Evolutionary conservation across 1,284 basidiomycete species (phyloP).

Genomic region (Veloporphyrellus conicus): DNA sequence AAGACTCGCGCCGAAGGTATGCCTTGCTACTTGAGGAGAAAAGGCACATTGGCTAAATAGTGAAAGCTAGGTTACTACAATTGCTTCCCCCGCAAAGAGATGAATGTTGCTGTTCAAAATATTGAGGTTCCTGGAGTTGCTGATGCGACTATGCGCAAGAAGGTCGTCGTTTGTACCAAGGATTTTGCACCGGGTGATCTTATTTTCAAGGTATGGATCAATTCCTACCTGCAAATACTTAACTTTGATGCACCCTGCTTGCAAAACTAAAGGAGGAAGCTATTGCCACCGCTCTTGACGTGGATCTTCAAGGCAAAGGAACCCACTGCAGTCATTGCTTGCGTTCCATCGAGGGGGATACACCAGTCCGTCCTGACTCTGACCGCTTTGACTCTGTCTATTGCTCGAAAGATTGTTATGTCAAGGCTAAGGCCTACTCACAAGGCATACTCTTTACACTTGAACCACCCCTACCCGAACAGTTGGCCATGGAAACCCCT

Average conservation of each 20-base stretch:
- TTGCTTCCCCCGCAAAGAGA: conserved; percentile 63
- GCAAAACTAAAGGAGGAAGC: conserved; percentile 56
- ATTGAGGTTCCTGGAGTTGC: conserved; percentile 36
- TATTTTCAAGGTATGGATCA: conserved; percentile 61
- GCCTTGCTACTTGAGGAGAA: conserved; percentile 34
- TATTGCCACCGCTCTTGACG: conserved; percentile 62
- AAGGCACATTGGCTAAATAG: conserved; percentile 23
- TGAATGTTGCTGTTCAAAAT: conserved; percentile 59
- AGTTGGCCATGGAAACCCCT: conserved; percentile 40
- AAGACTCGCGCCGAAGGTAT: conserved; percentile 71
- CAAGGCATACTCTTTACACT: conserved; percentile 67
- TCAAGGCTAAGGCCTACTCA: conserved; percentile 52
- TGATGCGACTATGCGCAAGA: conserved; percentile 39
- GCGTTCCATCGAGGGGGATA: conserved; percentile 46
- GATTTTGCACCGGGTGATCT: conserved; percentile 66
- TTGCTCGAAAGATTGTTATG: conserved; percentile 67
- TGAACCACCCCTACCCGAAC: conserved; percentile 56
- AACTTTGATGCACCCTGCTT: conserved; percentile 1
- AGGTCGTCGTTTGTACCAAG: conserved; percentile 61
- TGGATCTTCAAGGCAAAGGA: conserved; percentile 61
- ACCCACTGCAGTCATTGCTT: conserved; percentile 71
- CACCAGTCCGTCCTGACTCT: conserved; percentile 42
- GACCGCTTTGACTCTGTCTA: conserved; percentile 59
- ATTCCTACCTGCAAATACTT: neutral
- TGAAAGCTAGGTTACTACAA: conserved; percentile 63